Conservation (phyloP, 2,329 filamentous ascomycete species). For the Lachnellula arida region DNA sequence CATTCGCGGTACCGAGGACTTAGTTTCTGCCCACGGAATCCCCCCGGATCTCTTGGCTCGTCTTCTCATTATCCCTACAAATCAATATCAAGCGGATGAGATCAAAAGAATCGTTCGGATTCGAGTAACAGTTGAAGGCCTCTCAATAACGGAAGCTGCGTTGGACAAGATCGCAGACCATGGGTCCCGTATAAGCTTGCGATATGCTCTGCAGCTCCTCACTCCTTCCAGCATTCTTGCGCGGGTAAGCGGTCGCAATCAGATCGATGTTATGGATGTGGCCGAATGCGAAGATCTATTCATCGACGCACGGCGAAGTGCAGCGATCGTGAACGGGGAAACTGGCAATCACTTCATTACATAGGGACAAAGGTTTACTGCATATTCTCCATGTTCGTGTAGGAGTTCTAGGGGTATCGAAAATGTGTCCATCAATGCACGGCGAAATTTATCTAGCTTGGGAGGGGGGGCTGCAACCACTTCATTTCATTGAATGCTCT, state of each 20-base stretch:
- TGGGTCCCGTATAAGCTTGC: conserved; percentile 81
- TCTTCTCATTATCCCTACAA: conserved; percentile 92
- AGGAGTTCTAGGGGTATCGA: conserved; percentile 56
- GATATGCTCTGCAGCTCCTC: conserved; percentile 90
- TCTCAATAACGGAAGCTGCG: conserved; percentile 74
- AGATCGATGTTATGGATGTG: conserved; percentile 74
- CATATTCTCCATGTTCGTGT: background rate
- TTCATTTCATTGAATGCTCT: conserved; percentile 40
- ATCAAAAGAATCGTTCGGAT: conserved; percentile 89
- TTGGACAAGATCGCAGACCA: conserved; percentile 83
- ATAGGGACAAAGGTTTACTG: conserved; percentile 9
- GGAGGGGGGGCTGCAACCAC: conserved; percentile 55
- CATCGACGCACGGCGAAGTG: conserved; percentile 76
- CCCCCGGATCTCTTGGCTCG: conserved; percentile 90
- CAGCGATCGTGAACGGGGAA: conserved; percentile 60
- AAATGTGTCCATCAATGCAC: conserved; percentile 77
- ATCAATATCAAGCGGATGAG: conserved; percentile 81
- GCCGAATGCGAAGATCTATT: conserved; percentile 80
- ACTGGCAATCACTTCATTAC: conserved; percentile 55
- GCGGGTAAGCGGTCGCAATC: conserved; percentile 70
- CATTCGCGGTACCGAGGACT: conserved; percentile 79
- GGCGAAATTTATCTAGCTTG: conserved; percentile 69
- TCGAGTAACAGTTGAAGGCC: conserved; percentile 74
- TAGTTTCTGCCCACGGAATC: conserved; percentile 86
- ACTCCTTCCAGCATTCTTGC: conserved; percentile 68